A percentile compares a stretch with the other conserved stretches of the same genome.
Conservation (phyloP, 441 rosid genomes). For the Erodium moschatum region DNA sequence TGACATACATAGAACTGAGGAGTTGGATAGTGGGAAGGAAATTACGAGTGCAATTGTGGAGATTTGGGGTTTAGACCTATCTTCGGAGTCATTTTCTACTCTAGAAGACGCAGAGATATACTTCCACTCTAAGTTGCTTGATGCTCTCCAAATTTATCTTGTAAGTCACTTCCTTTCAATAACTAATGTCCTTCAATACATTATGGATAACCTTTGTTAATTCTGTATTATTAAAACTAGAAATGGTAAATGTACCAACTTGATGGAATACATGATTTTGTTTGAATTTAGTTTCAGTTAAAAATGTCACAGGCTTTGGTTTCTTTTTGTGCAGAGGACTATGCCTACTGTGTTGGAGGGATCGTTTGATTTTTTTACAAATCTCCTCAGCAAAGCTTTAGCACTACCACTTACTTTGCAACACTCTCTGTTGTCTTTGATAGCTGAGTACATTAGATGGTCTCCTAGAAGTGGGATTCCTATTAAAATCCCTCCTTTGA, state of each 20-base stretch:
- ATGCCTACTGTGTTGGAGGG: slow-evolving; percentile 67
- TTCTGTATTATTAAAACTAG: not conserved
- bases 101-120: slow-evolving; percentile 49
- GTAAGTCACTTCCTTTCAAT: slow-evolving; percentile 34
- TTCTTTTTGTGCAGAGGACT: slow-evolving; percentile 49
- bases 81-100: slow-evolving; percentile 30
- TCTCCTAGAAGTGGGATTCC: slow-evolving; percentile 40
- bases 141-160: slow-evolving; percentile 58
- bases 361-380: slow-evolving; percentile 71
- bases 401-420: slow-evolving; percentile 49
- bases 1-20: slow-evolving; percentile 29
- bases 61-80: slow-evolving; percentile 53
- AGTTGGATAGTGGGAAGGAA: slow-evolving; percentile 39
- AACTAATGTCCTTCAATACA: not conserved
- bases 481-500: slow-evolving; percentile 44
- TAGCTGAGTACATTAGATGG: slow-evolving; percentile 52
- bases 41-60: slow-evolving; percentile 41
- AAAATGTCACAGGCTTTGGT: slow-evolving; percentile 17
- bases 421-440: slow-evolving; percentile 53
- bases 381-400: slow-evolving; percentile 45
- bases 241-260: slow-evolving; percentile 2
- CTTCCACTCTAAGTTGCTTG: slow-evolving; percentile 65
- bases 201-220: not conserved
- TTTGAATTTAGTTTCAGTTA: slow-evolving; percentile 7
- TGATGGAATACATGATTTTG: slow-evolving; percentile 8